Percentiles rank a stretch among this genome's conserved stretches.
Conservation (phyloP, 1,284 basidiomycete genomes). For the Bondarzewia mesenterica region DNA sequence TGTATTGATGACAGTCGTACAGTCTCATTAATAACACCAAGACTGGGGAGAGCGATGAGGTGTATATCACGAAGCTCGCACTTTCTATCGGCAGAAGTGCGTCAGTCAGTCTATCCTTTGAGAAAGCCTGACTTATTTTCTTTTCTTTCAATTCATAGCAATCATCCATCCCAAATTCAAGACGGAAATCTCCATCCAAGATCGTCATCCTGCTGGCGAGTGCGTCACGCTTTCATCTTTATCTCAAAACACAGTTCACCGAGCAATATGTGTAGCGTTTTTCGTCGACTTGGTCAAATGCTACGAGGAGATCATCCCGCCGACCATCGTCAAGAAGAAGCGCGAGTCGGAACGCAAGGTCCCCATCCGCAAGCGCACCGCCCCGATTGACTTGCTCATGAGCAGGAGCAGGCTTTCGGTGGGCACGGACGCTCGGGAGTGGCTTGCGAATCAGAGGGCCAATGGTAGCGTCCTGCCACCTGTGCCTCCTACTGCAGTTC, state of each 20-base stretch:
- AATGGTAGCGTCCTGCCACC: constrained; percentile 27
- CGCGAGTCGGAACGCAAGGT: constrained; percentile 77
- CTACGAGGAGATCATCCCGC: constrained; percentile 72
- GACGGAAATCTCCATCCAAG: constrained; percentile 76
- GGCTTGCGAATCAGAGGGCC: constrained; percentile 48
- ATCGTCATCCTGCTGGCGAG: constrained; percentile 73
- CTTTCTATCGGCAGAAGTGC: constrained; percentile 80
- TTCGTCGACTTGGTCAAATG: constrained; percentile 81
- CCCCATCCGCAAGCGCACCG: constrained; percentile 80
- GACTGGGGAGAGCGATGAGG: constrained; percentile 61
- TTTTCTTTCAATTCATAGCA: too few relatives aligned
- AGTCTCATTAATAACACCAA: constrained; percentile 68
- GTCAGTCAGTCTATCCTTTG: too few relatives aligned
- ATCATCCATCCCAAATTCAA: constrained; percentile 80
- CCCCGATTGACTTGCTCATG: constrained; percentile 82
- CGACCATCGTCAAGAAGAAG: constrained; percentile 77
- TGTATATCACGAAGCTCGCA: constrained; percentile 82
- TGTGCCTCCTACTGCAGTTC: too few relatives aligned
- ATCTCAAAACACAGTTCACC: neutral
- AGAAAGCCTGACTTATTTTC: too few relatives aligned
- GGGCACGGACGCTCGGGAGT: constrained; percentile 33
- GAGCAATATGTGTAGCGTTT: constrained; percentile 37
- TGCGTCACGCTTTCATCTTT: constrained; percentile 13
- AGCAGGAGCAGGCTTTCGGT: constrained; percentile 46
- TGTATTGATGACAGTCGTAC: too few relatives aligned